These are phyloP conservation scores for Sistotremastrum suecicum DNA, from an alignment of 768 basidiomycete genomes.

Conservation along the genomic window DNA sequence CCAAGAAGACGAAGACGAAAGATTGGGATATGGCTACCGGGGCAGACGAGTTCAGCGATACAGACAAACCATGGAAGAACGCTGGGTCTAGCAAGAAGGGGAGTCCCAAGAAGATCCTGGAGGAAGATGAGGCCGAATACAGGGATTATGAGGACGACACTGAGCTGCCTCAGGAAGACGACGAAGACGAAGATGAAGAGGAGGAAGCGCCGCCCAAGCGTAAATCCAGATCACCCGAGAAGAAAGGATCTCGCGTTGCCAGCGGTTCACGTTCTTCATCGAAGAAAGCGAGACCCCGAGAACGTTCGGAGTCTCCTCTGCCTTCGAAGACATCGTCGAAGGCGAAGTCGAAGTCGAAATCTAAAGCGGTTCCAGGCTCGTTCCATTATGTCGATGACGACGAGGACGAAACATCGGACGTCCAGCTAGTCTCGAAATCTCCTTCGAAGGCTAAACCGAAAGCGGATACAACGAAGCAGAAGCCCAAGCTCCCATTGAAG, in stretches of 20 bases:
- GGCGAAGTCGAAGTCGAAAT: not conserved
- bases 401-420: not conserved
- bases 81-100: not conserved
- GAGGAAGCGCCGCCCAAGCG: not conserved
- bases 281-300: not conserved
- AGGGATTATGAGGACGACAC: not conserved
- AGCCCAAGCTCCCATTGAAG: too few species aligned
- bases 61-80: not conserved
- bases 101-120: not conserved
- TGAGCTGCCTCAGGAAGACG: not conserved
- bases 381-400: not conserved
- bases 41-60: not conserved
- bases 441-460: not conserved
- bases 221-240: not conserved
- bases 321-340: constrained; percentile 1
- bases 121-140: not conserved
- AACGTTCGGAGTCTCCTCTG: not conserved
- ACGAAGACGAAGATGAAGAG: constrained; percentile 1
- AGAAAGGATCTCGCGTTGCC: not conserved
- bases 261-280: not conserved
- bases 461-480: not conserved
- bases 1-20: not conserved
- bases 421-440: not conserved
- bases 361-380: not conserved
- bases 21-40: not conserved